Evolutionary conservation across 805 yeast genomes (phyloP).

Genomic region (Kodamaea fukazawae): DNA sequence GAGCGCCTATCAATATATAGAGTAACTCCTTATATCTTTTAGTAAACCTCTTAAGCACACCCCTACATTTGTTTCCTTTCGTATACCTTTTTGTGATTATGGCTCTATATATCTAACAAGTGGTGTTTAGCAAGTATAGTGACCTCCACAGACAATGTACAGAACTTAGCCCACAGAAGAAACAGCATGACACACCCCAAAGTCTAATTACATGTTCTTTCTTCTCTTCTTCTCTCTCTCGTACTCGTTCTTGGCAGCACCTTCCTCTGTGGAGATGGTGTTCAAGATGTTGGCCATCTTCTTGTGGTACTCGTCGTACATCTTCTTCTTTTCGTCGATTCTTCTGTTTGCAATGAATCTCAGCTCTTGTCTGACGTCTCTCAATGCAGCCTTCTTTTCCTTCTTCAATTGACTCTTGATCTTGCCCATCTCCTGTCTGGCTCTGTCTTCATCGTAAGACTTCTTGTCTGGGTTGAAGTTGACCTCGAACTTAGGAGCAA

Average conservation of each 20-base stretch:
- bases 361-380: slow-evolving; percentile 87
- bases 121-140: too few species aligned
- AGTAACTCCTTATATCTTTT: too few species aligned
- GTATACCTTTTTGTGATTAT: too few species aligned
- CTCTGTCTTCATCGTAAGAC: slow-evolving; percentile 80
- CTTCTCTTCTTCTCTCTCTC: slow-evolving; percentile 78
- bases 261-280: slow-evolving; percentile 88
- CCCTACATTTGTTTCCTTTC: too few species aligned
- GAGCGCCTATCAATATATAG: too few species aligned
- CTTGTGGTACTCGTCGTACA: slow-evolving; percentile 76
- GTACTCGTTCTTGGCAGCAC: slow-evolving; percentile 89
- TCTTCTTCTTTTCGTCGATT: slow-evolving; percentile 71
- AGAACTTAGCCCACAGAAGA: too few species aligned
- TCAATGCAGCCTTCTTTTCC: slow-evolving; percentile 83
- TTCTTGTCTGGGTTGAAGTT: slow-evolving; percentile 94
- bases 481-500: slow-evolving; percentile 90
- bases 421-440: slow-evolving; percentile 79
- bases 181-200: too few species aligned
- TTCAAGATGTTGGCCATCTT: slow-evolving; percentile 87
- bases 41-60: too few species aligned
- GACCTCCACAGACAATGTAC: too few species aligned
- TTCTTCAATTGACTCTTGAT: slow-evolving; percentile 83
- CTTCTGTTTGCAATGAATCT: slow-evolving; percentile 84
- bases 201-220: slow-evolving; percentile 54
- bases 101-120: too few species aligned